Evolutionary conservation across 1,284 basidiomycete genomes (phyloP).

Genomic region (Somion occarium): DNA sequence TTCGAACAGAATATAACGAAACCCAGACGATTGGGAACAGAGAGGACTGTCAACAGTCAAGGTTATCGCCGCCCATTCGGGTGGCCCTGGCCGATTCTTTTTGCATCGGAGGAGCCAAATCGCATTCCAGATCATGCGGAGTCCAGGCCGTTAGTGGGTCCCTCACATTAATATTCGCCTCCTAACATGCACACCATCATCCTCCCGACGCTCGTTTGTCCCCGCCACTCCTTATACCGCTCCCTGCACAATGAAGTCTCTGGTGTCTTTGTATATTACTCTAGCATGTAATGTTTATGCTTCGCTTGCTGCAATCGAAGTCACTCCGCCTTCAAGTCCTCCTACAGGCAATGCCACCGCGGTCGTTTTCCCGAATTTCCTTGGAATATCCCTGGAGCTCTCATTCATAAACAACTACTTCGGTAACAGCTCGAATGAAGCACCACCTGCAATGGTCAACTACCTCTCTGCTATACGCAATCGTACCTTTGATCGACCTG

Average conservation of each 20-base stretch:
- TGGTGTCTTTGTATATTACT: not conserved
- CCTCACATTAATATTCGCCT: not conserved
- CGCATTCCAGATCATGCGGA: no score
- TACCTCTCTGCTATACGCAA: constrained; percentile 19
- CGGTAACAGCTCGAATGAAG: constrained; percentile 21
- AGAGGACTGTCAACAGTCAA: no score
- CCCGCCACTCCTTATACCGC: not conserved
- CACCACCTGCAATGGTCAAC: constrained; percentile 21
- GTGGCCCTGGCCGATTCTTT: no score
- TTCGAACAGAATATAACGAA: no score
- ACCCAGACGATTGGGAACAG: no score
- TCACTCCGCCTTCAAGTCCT: constrained; percentile 14
- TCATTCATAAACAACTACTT: constrained; percentile 28
- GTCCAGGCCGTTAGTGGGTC: no score
- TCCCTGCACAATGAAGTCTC: not conserved
- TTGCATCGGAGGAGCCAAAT: no score
- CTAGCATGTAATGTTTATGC: not conserved
- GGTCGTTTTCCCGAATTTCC: constrained; percentile 23
- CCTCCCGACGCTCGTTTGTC: not conserved
- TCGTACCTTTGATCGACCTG: constrained; percentile 25
- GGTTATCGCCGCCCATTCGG: no score
- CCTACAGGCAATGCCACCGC: constrained; percentile 19
- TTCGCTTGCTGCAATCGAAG: constrained; percentile 14
- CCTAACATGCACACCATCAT: not conserved
- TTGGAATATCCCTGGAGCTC: constrained; percentile 26